phyloP scores from a whole-genome alignment of 108 stramenopile species.

The Cyclotella distinguenda region DNA sequence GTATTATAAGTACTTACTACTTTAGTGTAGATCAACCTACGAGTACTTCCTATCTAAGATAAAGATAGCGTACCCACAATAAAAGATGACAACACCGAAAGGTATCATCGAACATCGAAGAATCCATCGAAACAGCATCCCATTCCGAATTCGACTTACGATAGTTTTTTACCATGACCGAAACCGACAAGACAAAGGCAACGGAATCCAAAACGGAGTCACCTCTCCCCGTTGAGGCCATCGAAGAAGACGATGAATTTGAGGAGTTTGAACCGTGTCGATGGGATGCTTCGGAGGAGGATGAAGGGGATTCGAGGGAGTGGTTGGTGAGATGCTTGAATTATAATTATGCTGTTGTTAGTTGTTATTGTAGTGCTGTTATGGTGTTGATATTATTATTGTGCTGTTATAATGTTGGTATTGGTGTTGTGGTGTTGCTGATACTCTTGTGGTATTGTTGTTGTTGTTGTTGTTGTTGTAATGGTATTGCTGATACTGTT shows the following conservation, averaged over 20 bases:
- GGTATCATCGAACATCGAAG: too few relatives aligned
- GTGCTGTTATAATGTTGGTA: background rate
- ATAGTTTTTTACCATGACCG: conserved; percentile 42
- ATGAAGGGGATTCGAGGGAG: conserved; percentile 85
- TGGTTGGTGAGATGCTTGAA: conserved; percentile 64
- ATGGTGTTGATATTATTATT: background rate
- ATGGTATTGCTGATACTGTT: too few relatives aligned
- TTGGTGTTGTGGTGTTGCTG: too few relatives aligned
- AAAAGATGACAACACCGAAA: too few relatives aligned
- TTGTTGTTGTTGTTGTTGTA: background rate
- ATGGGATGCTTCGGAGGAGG: conserved; percentile 83
- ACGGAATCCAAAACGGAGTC: conserved; percentile 18
- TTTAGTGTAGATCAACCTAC: too few relatives aligned
- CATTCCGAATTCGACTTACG: too few relatives aligned
- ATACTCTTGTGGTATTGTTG: background rate
- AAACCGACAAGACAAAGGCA: conserved; percentile 9
- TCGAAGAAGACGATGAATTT: conserved; percentile 95
- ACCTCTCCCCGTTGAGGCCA: conserved; percentile 64
- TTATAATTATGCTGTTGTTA: background rate
- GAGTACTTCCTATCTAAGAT: too few relatives aligned
- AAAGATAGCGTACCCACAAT: too few relatives aligned
- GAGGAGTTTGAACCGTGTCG: conserved; percentile 88
- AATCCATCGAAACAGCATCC: too few relatives aligned
- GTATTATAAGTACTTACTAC: too few relatives aligned
- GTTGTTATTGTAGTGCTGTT: background rate